Conservation (phyloP, 352 stramenopile genomes). For the Phytophthora sojae region DNA sequence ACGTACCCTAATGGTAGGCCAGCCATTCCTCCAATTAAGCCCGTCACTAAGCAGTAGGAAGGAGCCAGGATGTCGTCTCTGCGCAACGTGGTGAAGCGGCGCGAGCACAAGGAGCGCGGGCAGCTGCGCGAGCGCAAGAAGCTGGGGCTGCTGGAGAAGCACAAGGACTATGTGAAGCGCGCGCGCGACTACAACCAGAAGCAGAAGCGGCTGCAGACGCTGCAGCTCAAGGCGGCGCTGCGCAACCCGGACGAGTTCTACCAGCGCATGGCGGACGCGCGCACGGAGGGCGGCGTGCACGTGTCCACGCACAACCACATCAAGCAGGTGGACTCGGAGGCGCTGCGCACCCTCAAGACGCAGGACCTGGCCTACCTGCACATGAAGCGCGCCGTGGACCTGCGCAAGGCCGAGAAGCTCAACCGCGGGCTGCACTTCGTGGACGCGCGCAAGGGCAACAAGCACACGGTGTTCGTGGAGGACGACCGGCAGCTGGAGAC, state of each 20-base stretch:
- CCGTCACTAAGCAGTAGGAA: background rate
- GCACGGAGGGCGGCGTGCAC: conserved; percentile 83
- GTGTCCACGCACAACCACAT: conserved; percentile 79
- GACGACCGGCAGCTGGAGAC: conserved; percentile 67
- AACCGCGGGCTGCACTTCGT: conserved; percentile 82
- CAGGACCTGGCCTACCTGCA: conserved; percentile 97
- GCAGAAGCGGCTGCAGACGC: conserved; percentile 85
- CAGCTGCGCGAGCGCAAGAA: conserved; percentile 94
- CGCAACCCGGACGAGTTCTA: conserved; percentile 99
- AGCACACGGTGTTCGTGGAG: conserved; percentile 96
- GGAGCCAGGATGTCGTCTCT: conserved; percentile 73
- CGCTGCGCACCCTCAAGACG: conserved; percentile 94
- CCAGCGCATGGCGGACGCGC: conserved; percentile 94
- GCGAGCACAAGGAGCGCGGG: conserved; percentile 98
- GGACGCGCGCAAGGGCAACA: conserved; percentile 81
- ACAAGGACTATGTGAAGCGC: conserved; percentile 98
- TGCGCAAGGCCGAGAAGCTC: conserved; percentile 85
- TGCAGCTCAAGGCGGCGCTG: conserved; percentile 94
- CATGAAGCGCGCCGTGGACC: conserved; percentile 85
- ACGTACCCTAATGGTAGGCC: background rate
- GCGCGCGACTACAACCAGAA: conserved; percentile 97
- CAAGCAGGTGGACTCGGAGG: conserved; percentile 74
- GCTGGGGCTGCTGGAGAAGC: conserved; percentile 97
- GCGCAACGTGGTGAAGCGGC: conserved; percentile 98
- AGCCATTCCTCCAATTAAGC: conserved; percentile 17